Evolutionary conservation across 495 filamentous ascomycete species (phyloP).

Genomic region (Lasiosphaeriaceae sp.): DNA sequence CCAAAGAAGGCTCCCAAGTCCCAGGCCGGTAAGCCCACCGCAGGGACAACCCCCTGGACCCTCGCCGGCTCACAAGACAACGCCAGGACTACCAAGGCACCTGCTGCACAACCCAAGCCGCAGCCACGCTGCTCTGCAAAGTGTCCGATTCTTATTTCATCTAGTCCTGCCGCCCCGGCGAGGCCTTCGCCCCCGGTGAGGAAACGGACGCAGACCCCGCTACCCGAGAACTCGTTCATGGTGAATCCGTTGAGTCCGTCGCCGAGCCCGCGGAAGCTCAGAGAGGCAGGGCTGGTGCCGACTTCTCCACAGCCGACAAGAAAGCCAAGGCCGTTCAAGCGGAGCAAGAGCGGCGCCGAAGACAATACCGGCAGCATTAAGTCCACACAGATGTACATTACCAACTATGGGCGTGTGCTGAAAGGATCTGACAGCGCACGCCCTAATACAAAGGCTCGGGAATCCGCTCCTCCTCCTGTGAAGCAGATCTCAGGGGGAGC

Average conservation of each 20-base stretch:
- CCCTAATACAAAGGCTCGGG: background rate
- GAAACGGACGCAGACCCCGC: slow-evolving; percentile 8
- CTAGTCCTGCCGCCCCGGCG: slow-evolving; percentile 33
- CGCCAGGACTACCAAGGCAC: slow-evolving; percentile 25
- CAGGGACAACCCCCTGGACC: slow-evolving; percentile 40
- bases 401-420: slow-evolving; percentile 10
- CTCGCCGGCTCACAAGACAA: slow-evolving; percentile 37
- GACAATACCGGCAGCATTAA: background rate
- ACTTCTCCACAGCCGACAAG: background rate
- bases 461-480: too few relatives aligned
- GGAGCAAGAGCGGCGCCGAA: slow-evolving; percentile 20
- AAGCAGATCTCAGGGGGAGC: too few relatives aligned
- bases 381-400: slow-evolving; percentile 14
- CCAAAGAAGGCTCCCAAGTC: slow-evolving; percentile 24
- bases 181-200: slow-evolving; percentile 17
- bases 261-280: background rate
- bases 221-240: background rate
- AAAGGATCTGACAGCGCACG: background rate
- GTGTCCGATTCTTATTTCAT: slow-evolving; percentile 41
- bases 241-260: background rate
- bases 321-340: slow-evolving; percentile 19
- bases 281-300: background rate
- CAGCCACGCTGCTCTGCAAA: background rate
- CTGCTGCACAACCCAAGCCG: slow-evolving; percentile 11
- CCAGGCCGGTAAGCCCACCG: slow-evolving; percentile 17